Conservation (phyloP, 805 yeast genomes). For the Teunomyces funiuensis region DNA sequence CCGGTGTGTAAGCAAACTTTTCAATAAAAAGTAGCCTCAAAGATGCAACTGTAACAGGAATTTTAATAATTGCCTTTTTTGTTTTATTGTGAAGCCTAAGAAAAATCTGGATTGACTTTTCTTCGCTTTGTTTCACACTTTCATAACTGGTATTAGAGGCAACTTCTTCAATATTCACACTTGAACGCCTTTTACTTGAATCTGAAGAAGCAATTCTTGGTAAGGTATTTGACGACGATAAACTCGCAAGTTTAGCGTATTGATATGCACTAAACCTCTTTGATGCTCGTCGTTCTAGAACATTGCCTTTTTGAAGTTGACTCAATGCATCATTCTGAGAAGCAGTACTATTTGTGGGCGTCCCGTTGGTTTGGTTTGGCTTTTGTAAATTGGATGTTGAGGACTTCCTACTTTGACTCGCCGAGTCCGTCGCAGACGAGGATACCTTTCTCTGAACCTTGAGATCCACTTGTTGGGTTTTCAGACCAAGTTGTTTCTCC, state of each 20-base stretch:
- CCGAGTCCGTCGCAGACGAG: slow-evolving; percentile 1
- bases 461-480: background rate
- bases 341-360: background rate
- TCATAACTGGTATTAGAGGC: background rate
- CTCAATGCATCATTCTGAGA: slow-evolving; percentile 57
- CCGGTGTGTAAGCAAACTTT: slow-evolving; percentile 81
- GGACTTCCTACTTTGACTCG: slow-evolving; percentile 6
- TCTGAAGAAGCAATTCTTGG: slow-evolving; percentile 12
- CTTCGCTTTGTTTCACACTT: background rate
- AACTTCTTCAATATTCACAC: slow-evolving; percentile 1
- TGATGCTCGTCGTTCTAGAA: slow-evolving; percentile 88
- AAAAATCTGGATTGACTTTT: slow-evolving; percentile 33
- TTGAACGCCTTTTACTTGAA: slow-evolving; percentile 5
- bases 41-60: slow-evolving; percentile 52
- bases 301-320: slow-evolving; percentile 78
- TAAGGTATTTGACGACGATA: slow-evolving; percentile 15
- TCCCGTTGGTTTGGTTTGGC: background rate
- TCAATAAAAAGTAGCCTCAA: slow-evolving; percentile 78
- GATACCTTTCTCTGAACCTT: background rate
- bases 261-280: slow-evolving; percentile 93
- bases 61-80: slow-evolving; percentile 48
- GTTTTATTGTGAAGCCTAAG: slow-evolving; percentile 53
- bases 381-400: slow-evolving; percentile 1
- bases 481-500: slow-evolving; percentile 17
- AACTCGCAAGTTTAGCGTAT: slow-evolving; percentile 67